Conservation (phyloP, 306 rosid species). For the Chamaecrista fasciculata region DNA sequence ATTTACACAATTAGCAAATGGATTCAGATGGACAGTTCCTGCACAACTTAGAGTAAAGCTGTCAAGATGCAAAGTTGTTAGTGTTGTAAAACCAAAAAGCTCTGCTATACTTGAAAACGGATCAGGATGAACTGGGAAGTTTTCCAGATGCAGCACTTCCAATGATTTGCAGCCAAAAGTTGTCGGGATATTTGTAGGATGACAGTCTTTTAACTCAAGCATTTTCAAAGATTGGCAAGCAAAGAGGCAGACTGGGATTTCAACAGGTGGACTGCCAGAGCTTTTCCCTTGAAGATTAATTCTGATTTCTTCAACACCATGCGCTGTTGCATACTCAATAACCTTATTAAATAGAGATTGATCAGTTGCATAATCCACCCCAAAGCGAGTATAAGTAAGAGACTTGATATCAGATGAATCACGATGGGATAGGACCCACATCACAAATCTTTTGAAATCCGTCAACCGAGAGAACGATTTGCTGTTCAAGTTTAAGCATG, state of each 20-base stretch:
- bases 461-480: constrained; percentile 39
- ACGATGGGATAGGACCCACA: constrained; percentile 40
- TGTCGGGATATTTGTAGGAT: constrained; percentile 34
- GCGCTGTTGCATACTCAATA: constrained; percentile 39
- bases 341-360: constrained; percentile 44
- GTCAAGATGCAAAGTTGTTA: constrained; percentile 48
- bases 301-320: constrained; percentile 42
- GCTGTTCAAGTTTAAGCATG: constrained; percentile 44
- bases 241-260: constrained; percentile 39
- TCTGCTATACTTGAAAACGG: constrained; percentile 34
- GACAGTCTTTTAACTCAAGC: constrained; percentile 47
- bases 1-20: constrained; percentile 41
- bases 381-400: constrained; percentile 41
- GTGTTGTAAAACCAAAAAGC: constrained; percentile 39
- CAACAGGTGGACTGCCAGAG: constrained; percentile 46
- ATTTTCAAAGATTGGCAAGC: constrained; percentile 42
- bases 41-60: constrained; percentile 36
- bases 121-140: constrained; percentile 31
- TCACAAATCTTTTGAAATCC: constrained; percentile 46
- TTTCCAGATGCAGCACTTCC: constrained; percentile 38
- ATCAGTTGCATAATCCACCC: constrained; percentile 54
- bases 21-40: constrained; percentile 30
- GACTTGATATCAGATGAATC: constrained; percentile 34
- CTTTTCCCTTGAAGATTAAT: constrained; percentile 43
- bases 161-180: constrained; percentile 31